A percentile compares a stretch with the other conserved stretches of the same genome.
These are phyloP conservation scores for Dothidotthia symphoricarpi DNA, from an alignment of 2,329 filamentous ascomycete species.

Conservation along the genomic window DNA sequence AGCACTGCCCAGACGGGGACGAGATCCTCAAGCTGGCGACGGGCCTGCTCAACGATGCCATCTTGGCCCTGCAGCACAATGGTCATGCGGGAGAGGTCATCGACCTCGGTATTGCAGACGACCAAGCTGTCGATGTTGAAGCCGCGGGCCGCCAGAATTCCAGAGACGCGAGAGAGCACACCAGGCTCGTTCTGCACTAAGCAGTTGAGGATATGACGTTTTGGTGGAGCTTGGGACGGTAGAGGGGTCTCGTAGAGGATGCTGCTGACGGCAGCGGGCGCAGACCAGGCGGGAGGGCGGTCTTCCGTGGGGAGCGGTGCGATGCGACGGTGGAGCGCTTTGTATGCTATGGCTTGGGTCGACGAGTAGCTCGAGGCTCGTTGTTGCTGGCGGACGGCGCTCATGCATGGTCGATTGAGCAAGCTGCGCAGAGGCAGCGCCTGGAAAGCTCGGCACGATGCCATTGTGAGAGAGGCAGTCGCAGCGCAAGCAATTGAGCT, in stretches of 20 bases:
- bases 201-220: slow-evolving; percentile 96
- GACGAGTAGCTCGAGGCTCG: slow-evolving; percentile 58
- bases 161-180: slow-evolving; percentile 92
- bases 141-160: slow-evolving; percentile 89
- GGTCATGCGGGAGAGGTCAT: slow-evolving; percentile 96
- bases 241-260: slow-evolving; percentile 98
- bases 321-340: slow-evolving; percentile 88
- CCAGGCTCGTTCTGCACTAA: slow-evolving; percentile 98
- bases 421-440: slow-evolving; percentile 38
- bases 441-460: slow-evolving; percentile 41
- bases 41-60: slow-evolving; percentile 94
- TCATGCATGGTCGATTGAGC: slow-evolving; percentile 29
- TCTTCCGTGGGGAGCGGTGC: slow-evolving; percentile 77
- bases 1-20: slow-evolving; percentile 98
- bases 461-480: slow-evolving; percentile 37
- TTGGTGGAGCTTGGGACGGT: slow-evolving; percentile 77
- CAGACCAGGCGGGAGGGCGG: slow-evolving; percentile 76
- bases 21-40: slow-evolving; percentile 90
- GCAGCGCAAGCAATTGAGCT: slow-evolving; percentile 21
- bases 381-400: slow-evolving; percentile 30
- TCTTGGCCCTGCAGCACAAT: slow-evolving; percentile 96
- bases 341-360: slow-evolving; percentile 94
- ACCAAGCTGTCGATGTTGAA: slow-evolving; percentile 99
- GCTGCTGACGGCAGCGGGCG: slow-evolving; percentile 91
- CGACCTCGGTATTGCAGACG: slow-evolving; percentile 96